Evolutionary conservation across 2,329 filamentous ascomycete genomes (phyloP).

Genomic region (Tothia fuscella): DNA sequence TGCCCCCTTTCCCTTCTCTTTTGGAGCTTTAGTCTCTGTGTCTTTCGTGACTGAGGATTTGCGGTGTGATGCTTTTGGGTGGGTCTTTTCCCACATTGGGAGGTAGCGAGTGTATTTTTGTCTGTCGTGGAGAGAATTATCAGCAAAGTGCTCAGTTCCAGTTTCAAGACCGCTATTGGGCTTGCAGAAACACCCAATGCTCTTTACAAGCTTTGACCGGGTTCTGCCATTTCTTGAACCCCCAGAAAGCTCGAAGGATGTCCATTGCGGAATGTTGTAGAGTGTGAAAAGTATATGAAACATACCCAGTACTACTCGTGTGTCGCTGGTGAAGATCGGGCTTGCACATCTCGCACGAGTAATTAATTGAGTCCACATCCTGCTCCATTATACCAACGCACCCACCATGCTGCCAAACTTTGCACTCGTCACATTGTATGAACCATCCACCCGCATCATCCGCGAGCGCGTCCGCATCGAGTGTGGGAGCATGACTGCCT

Average conservation of each 20-base stretch:
- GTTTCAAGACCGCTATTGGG: no score
- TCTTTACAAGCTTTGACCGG: no score
- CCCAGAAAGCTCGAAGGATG: no score
- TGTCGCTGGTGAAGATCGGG: slow-evolving; percentile 83
- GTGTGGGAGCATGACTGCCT: not conserved
- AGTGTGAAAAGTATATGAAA: slow-evolving; percentile 18
- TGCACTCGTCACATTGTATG: slow-evolving; percentile 94
- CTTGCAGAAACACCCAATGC: no score
- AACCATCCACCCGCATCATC: slow-evolving; percentile 92
- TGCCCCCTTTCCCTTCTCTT: slow-evolving; percentile 38
- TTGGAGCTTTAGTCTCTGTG: slow-evolving; percentile 41
- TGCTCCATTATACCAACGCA: slow-evolving; percentile 97
- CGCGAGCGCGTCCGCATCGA: slow-evolving; percentile 46
- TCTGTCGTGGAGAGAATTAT: slow-evolving; percentile 27
- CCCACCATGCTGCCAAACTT: slow-evolving; percentile 97
- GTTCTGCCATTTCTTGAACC: no score
- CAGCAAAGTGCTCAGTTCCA: slow-evolving; percentile 7
- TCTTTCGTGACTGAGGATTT: slow-evolving; percentile 54
- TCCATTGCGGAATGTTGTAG: no score
- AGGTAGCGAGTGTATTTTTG: slow-evolving; percentile 53
- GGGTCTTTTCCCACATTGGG: slow-evolving; percentile 42
- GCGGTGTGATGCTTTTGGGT: slow-evolving; percentile 45
- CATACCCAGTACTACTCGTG: slow-evolving; percentile 75
- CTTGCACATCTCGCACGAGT: slow-evolving; percentile 92
- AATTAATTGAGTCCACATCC: slow-evolving; percentile 84